Base-by-base conservation (phyloP, 2,329 filamentous ascomycete genomes). In the Beauveria sp. region DNA sequence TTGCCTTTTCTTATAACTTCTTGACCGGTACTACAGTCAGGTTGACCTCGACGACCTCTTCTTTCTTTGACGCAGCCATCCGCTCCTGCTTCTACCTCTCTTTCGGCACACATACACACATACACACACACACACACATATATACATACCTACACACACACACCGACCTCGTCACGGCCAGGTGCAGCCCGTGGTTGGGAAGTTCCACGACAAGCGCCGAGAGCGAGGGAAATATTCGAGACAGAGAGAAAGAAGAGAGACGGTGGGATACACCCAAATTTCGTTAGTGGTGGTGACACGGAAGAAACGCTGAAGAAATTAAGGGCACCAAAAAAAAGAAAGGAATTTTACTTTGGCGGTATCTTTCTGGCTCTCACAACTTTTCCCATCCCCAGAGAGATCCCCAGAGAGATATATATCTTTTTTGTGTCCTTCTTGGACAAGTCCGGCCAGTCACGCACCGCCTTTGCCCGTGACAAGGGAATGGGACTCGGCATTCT, bases 191-290 rank as follows among this genome's bases (percentile, higher is more conserved):
- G 26, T 20, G 42, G 4, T 5, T 28, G 22, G 43, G 28, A 34
- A 22, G 18, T 31, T 45, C n/a, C 43, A 48, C 54, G 28, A 57
- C 16, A 18, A 49, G 42, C 24, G n/a, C 43, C 42, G 26, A 45
- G 40, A 49, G 43, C 31, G 8, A 45, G 18, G n/a, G 9, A 14
- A 40, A 28, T 50, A 50, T 46, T 50, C 55, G 31, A 49, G 46
- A 22, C 22, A 51, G n/a, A 42, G 34, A 53, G 34, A 42, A 24
- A 8, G 24, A 38, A 22, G n/a, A 14, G 42, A n/a, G 43, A 14
- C 8, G 55, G 55, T 58, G 55, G 55, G 55, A 58, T 58, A 58
- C 55, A 58, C 55, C 31, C 50, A n/a, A 16, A 58, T 20, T 50
- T 26, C 45, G 22, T 58, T 58, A 58, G 55, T 46, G 16, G 42